A percentile compares a stretch with the other conserved stretches of the same genome.
Evolutionary conservation across 495 filamentous ascomycete genomes (phyloP).

Genomic region (Podospora anserina): DNA sequence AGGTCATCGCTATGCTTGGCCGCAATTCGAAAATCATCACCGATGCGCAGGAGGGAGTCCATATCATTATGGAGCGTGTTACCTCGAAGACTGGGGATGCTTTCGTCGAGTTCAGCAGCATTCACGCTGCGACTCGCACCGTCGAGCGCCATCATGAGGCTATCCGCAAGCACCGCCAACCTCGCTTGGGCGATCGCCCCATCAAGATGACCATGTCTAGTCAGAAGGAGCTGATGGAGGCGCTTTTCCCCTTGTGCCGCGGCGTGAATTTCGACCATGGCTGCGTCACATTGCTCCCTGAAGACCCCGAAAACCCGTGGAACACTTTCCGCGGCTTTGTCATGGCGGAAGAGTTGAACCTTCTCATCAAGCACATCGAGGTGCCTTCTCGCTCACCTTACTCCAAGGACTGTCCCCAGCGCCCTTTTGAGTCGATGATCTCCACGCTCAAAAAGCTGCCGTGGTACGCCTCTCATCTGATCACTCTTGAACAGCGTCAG

Average conservation of each 20-base stretch:
- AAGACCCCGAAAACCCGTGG: slow-evolving; percentile 44
- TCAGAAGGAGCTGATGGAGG: slow-evolving; percentile 60
- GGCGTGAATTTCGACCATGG: slow-evolving; percentile 59
- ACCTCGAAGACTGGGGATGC: slow-evolving; percentile 76
- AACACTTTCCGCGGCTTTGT: slow-evolving; percentile 71
- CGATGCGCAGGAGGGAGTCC: slow-evolving; percentile 59
- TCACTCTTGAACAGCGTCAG: slow-evolving; percentile 63
- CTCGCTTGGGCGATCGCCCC: slow-evolving; percentile 61
- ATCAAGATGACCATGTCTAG: slow-evolving; percentile 60
- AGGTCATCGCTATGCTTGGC: slow-evolving; percentile 68
- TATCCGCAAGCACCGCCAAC: slow-evolving; percentile 33
- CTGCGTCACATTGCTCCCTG: slow-evolving; percentile 43
- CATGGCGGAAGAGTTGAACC: slow-evolving; percentile 65
- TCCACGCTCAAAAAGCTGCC: slow-evolving; percentile 74
- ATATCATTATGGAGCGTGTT: slow-evolving; percentile 80
- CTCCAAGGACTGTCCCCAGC: slow-evolving; percentile 61
- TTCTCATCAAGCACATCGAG: slow-evolving; percentile 65
- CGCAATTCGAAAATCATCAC: slow-evolving; percentile 58
- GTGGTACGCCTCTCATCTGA: slow-evolving; percentile 60
- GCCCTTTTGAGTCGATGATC: slow-evolving; percentile 71
- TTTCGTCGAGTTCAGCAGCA: slow-evolving; percentile 63
- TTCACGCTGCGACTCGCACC: slow-evolving; percentile 52
- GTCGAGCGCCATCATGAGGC: slow-evolving; percentile 45
- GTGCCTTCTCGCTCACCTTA: slow-evolving; percentile 63
- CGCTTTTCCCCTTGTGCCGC: slow-evolving; percentile 65